A percentile compares a stretch with the other conserved stretches of the same genome.
These are phyloP conservation scores for Gossypium davidsonii DNA, from an alignment of 441 rosid species.

Conservation along the genomic window DNA sequence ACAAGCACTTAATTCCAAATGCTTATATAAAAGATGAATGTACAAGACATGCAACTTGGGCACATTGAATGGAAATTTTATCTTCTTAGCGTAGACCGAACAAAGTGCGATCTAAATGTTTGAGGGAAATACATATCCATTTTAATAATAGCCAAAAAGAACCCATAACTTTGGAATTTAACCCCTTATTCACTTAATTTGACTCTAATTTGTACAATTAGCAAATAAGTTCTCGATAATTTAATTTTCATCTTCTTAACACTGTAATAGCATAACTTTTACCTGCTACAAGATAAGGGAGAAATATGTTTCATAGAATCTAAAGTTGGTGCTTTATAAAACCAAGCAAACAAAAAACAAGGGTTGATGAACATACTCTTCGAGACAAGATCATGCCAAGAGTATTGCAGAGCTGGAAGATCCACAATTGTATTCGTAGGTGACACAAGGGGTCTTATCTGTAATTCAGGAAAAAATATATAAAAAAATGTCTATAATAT, in stretches of 20 bases:
- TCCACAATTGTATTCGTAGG: slow-evolving; percentile 58
- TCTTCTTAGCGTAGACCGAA: neutral
- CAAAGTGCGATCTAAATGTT: neutral
- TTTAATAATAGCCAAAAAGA: neutral
- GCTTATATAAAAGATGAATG: neutral
- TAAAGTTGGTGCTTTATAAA: neutral
- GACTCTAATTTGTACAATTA: neutral
- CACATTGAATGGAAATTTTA: neutral
- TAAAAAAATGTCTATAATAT: neutral
- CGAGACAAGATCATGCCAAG: slow-evolving; percentile 97
- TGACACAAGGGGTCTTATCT: slow-evolving; percentile 86
- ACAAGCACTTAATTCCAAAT: slow-evolving; percentile 1
- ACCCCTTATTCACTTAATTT: neutral
- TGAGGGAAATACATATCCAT: neutral
- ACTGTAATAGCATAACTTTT: neutral
- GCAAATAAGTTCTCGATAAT: neutral
- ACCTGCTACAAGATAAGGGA: slow-evolving; percentile 1
- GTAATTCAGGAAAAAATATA: slow-evolving; percentile 28
- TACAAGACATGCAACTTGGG: neutral
- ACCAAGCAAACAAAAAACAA: neutral
- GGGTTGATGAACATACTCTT: slow-evolving; percentile 49
- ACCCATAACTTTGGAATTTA: neutral
- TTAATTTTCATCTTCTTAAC: neutral
- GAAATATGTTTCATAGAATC: neutral
- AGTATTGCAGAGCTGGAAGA: slow-evolving; percentile 46